Evolutionary conservation across 179 eudicot genomes (phyloP), one percentile per base, ranked within the genome.

Genomic region (Vitellaria paradoxa): DNA sequence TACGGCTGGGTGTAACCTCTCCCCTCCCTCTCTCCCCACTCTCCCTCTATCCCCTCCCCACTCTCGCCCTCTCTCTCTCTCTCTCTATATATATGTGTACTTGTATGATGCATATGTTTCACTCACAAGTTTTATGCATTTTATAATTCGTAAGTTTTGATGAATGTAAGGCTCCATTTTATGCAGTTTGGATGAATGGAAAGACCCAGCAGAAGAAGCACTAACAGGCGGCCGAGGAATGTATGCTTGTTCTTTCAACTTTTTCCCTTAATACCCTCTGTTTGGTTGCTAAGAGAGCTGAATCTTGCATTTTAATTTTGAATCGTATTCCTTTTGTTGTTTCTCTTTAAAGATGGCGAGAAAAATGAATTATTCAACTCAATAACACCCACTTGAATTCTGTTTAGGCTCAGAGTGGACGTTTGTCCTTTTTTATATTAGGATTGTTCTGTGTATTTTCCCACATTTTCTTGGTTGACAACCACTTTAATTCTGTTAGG

Each of bases 151-250:
- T 26, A 49, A 52, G 8, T 42, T 42, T 42, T 42, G 45, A 42
- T 42, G 45, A 42, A 42, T 42, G 45, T 4, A 42, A 42, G 3
- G 45, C 17, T 56, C 18, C 7, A 40, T 8, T 56, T 40, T 57
- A 12, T 18, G 65, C 76, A 57, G 76, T 72, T 37, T 72, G 57
- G 76, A 57, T 57, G 76, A 72, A 56, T 72, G 76, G 76, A 72
- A 72, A 72, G 76, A 72, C 65, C 76, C 76, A 57, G 21, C 49
- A 11, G 76, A 40, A 56, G 76, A 72, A 72, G 76, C 76, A 65
- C 76, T 72, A 18, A 49, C 64, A 12, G 76, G 76, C 37, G 76
- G 76, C 65, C 37, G 76, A 72, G 50, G 62, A 72, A 72, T 72
- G 76, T 72, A 72, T n/a, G 76, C 20, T 72, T 26, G 0, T 10